Evolutionary conservation across 306 rosid species (phyloP).

Genomic region (Abrus precatorius): DNA sequence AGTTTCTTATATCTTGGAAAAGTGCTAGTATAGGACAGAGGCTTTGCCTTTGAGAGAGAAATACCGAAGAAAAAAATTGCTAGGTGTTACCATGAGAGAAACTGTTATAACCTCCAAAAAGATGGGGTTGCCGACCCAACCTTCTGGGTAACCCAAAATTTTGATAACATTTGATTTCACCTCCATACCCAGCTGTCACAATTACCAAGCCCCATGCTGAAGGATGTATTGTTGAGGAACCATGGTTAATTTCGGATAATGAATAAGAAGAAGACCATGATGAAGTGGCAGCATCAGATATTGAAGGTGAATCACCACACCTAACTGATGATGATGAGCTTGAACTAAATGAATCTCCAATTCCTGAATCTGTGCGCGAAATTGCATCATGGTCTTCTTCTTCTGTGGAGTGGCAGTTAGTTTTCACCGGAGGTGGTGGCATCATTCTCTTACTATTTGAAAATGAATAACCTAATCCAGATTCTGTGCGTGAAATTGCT

Average conservation of each 20-base stretch:
- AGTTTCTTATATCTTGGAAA: background rate
- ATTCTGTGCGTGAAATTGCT: constrained; percentile 46
- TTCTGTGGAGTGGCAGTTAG: background rate
- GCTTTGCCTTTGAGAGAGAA: constrained; percentile 3
- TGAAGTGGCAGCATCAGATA: constrained; percentile 45
- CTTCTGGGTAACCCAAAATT: constrained; percentile 80
- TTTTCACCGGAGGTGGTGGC: constrained; percentile 62
- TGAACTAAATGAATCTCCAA: constrained; percentile 60
- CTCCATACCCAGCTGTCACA: constrained; percentile 78
- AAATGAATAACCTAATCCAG: constrained; percentile 47
- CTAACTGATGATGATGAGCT: constrained; percentile 51
- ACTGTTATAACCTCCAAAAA: constrained; percentile 57
- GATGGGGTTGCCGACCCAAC: constrained; percentile 50
- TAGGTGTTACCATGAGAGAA: constrained; percentile 20
- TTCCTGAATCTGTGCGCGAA: constrained; percentile 46
- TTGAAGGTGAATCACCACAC: constrained; percentile 54
- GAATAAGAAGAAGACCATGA: constrained; percentile 51
- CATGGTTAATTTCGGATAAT: constrained; percentile 50
- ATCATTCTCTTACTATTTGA: constrained; percentile 47
- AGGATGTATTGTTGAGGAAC: constrained; percentile 55
- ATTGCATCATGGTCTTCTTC: constrained; percentile 58
- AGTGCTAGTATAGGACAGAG: background rate
- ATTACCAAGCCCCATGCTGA: constrained; percentile 93
- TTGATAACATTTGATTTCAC: constrained; percentile 83
- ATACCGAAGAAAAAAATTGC: background rate